Conservation (phyloP, 2,329 filamentous ascomycete genomes). For the Ascochyta pisi region DNA sequence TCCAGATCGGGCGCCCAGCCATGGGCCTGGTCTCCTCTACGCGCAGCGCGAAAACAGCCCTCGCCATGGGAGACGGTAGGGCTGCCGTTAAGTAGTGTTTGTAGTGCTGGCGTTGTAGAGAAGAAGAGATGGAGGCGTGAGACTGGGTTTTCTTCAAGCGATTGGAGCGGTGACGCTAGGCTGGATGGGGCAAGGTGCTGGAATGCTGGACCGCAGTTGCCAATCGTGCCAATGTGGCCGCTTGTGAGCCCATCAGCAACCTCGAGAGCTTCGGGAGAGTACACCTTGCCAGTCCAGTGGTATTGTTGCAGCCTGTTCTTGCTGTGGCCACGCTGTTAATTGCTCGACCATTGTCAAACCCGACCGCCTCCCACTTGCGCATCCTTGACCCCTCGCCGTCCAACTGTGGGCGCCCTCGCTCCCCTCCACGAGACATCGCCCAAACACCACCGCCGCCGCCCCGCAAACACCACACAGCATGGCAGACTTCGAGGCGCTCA, state of each 20-base stretch:
- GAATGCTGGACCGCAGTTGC: slow-evolving; percentile 17
- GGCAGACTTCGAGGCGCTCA: slow-evolving; percentile 86
- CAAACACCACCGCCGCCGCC: slow-evolving; percentile 20
- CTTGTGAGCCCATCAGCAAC: slow-evolving; percentile 21
- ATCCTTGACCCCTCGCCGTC: slow-evolving; percentile 36
- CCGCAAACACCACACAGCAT: slow-evolving; percentile 58
- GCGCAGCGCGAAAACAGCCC: slow-evolving; percentile 73
- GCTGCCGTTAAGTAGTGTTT: slow-evolving; percentile 67
- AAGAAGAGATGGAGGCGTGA: slow-evolving; percentile 51
- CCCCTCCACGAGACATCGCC: slow-evolving; percentile 34
- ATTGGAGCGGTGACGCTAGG: slow-evolving; percentile 23
- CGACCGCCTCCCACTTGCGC: slow-evolving; percentile 16
- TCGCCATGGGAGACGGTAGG: slow-evolving; percentile 56
- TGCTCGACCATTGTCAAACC: slow-evolving; percentile 2
- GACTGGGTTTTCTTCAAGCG: slow-evolving; percentile 33
- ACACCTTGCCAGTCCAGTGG: slow-evolving; percentile 21
- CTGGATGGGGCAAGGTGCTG: slow-evolving; percentile 28
- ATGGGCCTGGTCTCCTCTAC: slow-evolving; percentile 68
- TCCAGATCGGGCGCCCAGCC: slow-evolving; percentile 76
- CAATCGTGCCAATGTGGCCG: slow-evolving; percentile 40
- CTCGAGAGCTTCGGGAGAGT: slow-evolving; percentile 35
- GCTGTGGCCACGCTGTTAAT: slow-evolving; percentile 24
- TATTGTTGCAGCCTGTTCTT: slow-evolving; percentile 33
- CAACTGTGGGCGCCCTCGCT: slow-evolving; percentile 42
- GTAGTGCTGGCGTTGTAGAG: slow-evolving; percentile 61